Conservation (phyloP, 305 asterid species). For the Fraxinus ornus region DNA sequence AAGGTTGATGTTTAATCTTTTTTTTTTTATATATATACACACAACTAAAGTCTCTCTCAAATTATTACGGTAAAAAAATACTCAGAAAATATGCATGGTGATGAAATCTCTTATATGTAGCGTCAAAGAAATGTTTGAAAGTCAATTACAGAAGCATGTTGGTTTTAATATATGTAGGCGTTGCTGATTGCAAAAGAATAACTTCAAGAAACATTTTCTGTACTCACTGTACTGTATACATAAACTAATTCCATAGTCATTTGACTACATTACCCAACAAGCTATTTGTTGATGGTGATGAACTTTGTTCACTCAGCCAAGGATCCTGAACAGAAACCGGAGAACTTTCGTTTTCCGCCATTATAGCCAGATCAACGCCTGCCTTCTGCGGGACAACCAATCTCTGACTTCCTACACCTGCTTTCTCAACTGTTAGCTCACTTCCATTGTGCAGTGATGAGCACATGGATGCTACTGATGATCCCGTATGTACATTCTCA, state of each 20-base stretch:
- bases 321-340: constrained; percentile 79
- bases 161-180: not conserved
- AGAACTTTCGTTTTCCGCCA: constrained; percentile 48
- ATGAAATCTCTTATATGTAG: not conserved
- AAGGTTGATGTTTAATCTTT: too few relatives aligned
- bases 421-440: constrained; percentile 50
- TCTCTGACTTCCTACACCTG: constrained; percentile 54
- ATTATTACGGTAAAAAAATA: too few relatives aligned
- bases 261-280: constrained; percentile 51
- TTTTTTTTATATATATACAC: too few relatives aligned
- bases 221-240: not conserved
- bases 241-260: constrained; percentile 3
- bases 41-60: not conserved
- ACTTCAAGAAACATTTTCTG: not conserved
- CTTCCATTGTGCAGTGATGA: constrained; percentile 74
- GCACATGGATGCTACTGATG: constrained; percentile 67
- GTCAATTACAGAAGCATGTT: not conserved
- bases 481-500: constrained; percentile 50
- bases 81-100: not conserved
- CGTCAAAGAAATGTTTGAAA: not conserved
- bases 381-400: constrained; percentile 40
- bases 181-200: not conserved
- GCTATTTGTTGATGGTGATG: constrained; percentile 70
- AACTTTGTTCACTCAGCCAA: constrained; percentile 76
- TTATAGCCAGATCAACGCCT: constrained; percentile 22